Evolutionary conservation across 495 filamentous ascomycete genomes (phyloP).

Genomic region (Aspergillus carlsbadensis): DNA sequence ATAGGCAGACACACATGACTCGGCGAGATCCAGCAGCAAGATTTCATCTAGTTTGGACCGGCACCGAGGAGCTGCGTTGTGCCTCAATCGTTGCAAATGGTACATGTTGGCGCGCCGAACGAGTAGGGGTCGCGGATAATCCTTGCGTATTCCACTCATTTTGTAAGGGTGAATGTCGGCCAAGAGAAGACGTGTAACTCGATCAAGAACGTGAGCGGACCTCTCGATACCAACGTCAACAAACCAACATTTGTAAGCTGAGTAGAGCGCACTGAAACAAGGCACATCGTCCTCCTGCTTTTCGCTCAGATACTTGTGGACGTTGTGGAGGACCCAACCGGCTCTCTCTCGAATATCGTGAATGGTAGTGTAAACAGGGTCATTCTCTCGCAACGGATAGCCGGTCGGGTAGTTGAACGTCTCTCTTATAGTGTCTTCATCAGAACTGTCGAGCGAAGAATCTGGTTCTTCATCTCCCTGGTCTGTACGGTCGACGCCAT

Average conservation of each 20-base stretch:
- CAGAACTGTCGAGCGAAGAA: slow-evolving; percentile 61
- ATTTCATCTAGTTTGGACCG: slow-evolving; percentile 81
- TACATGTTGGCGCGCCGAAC: slow-evolving; percentile 90
- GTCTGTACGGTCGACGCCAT: slow-evolving; percentile 21
- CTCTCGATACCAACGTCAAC: slow-evolving; percentile 95
- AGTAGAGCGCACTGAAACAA: slow-evolving; percentile 91
- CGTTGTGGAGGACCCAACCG: slow-evolving; percentile 76
- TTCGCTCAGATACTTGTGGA: slow-evolving; percentile 77
- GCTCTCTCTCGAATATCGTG: slow-evolving; percentile 77
- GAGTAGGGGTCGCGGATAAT: slow-evolving; percentile 86
- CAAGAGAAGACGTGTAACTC: slow-evolving; percentile 75
- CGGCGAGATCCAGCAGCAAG: slow-evolving; percentile 81
- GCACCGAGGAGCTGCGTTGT: slow-evolving; percentile 84
- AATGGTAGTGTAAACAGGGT: slow-evolving; percentile 66
- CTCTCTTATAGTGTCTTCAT: slow-evolving; percentile 79
- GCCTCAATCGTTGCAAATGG: slow-evolving; percentile 86
- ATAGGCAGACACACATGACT: slow-evolving; percentile 91
- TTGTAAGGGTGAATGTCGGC: slow-evolving; percentile 91
- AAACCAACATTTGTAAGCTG: slow-evolving; percentile 93
- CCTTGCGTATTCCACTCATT: slow-evolving; percentile 86
- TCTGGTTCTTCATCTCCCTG: slow-evolving; percentile 62
- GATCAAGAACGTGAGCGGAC: slow-evolving; percentile 89
- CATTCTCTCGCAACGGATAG: slow-evolving; percentile 68
- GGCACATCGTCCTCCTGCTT: slow-evolving; percentile 94
- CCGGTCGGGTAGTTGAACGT: slow-evolving; percentile 84